Evolutionary conservation across 2,329 filamentous ascomycete genomes (phyloP).

Genomic region (Cyphellophora europaea): DNA sequence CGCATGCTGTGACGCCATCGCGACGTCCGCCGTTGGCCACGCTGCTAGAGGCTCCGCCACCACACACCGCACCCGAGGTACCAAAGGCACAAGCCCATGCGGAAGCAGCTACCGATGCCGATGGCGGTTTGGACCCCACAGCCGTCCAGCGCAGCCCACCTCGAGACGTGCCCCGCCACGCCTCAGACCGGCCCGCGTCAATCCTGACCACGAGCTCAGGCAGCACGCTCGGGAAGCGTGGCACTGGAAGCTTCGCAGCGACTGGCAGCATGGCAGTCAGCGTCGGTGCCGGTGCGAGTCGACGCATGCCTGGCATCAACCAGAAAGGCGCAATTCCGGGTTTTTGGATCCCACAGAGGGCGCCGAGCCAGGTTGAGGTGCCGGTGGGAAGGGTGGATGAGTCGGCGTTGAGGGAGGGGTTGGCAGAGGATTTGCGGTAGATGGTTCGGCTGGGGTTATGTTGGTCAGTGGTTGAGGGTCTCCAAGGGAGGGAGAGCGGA

Average conservation of each 20-base stretch:
- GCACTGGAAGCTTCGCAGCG: no score
- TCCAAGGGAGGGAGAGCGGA: no score
- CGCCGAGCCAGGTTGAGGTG: conserved; percentile 43
- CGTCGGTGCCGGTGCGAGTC: conserved; percentile 3
- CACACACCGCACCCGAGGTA: neutral
- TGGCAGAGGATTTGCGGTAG: no score
- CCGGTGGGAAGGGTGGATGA: no score
- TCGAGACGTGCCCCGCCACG: no score
- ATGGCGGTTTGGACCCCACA: conserved; percentile 14
- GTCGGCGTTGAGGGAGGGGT: no score
- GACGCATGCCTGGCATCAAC: conserved; percentile 63
- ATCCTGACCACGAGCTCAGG: no score
- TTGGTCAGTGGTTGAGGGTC: no score
- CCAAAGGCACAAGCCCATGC: conserved; percentile 1
- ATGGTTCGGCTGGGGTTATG: no score
- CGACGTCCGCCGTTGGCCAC: neutral
- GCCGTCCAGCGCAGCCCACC: no score
- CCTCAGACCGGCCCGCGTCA: no score
- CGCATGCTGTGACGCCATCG: neutral
- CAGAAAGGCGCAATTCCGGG: conserved; percentile 67
- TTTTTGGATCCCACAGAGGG: conserved; percentile 49
- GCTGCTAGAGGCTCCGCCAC: neutral
- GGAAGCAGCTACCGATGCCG: conserved; percentile 3
- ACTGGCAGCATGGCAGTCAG: neutral
- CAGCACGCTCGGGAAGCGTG: no score